Percentiles rank a stretch among this genome's conserved stretches.
These are phyloP conservation scores for Chytriomyces sp. DNA, from an alignment of 192 early-diverging fungal species.

Conservation along the genomic window DNA sequence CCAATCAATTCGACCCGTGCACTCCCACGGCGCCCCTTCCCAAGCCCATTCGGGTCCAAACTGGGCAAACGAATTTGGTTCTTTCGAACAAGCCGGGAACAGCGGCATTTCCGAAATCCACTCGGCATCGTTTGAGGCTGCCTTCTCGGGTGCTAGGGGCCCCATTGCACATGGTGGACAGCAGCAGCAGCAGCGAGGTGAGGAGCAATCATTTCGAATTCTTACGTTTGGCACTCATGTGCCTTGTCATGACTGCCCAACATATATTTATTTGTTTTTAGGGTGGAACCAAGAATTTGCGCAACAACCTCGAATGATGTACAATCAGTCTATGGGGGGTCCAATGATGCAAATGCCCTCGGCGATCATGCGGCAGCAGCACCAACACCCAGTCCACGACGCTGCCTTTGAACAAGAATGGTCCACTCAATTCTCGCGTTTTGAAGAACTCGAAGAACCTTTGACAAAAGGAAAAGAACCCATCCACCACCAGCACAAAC, in stretches of 20 bases:
- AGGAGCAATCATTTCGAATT: background rate
- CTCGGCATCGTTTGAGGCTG: conserved; percentile 5
- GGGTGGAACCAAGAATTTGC: background rate
- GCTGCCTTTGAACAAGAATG: conserved; percentile 26
- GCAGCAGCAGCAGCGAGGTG: background rate
- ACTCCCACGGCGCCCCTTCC: background rate
- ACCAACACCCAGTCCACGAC: background rate
- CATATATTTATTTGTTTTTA: background rate
- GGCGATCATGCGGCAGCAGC: background rate
- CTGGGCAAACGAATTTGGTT: conserved; percentile 7
- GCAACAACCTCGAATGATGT: too few relatives aligned
- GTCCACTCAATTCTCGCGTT: conserved; percentile 6
- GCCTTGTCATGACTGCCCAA: background rate
- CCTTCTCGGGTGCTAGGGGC: background rate
- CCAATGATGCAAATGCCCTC: background rate
- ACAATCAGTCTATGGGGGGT: background rate
- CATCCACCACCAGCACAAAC: background rate
- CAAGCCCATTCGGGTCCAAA: background rate
- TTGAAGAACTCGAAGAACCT: background rate
- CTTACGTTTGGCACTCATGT: background rate
- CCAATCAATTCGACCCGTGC: background rate
- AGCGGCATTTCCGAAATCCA: too few relatives aligned
- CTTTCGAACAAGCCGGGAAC: background rate
- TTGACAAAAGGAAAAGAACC: background rate
- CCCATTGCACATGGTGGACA: background rate